These are phyloP conservation scores for Paraglomus brasilianum DNA, from an alignment of 192 early-diverging fungal genomes.

Conservation along the genomic window DNA sequence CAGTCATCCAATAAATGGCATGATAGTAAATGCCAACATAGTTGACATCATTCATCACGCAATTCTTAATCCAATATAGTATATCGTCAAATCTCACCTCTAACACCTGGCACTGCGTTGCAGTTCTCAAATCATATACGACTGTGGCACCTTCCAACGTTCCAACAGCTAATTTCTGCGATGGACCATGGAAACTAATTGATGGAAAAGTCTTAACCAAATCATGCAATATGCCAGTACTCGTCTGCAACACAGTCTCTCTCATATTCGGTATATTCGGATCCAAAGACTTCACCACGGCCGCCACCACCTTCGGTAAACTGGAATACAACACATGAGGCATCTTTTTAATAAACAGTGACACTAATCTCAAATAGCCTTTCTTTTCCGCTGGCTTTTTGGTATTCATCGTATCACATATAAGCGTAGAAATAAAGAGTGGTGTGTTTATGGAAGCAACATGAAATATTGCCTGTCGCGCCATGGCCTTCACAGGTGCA, in stretches of 20 bases:
- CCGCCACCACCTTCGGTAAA: slow-evolving; percentile 65
- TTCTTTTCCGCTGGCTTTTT: slow-evolving; percentile 58
- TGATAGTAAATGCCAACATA: no score
- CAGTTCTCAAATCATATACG: slow-evolving; percentile 82
- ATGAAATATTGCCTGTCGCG: slow-evolving; percentile 69
- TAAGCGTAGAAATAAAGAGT: slow-evolving; percentile 71
- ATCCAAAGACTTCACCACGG: slow-evolving; percentile 80
- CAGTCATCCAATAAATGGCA: no score
- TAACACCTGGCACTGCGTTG: slow-evolving; percentile 70
- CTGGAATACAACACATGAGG: slow-evolving; percentile 63
- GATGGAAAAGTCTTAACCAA: slow-evolving; percentile 69
- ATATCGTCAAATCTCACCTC: slow-evolving; percentile 49
- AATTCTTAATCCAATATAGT: no score
- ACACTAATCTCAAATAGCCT: slow-evolving; percentile 64
- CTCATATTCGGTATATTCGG: slow-evolving; percentile 72
- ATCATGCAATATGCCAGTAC: slow-evolving; percentile 56
- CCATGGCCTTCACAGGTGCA: slow-evolving; percentile 49
- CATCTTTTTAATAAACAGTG: slow-evolving; percentile 74
- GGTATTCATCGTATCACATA: slow-evolving; percentile 70
- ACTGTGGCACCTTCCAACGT: slow-evolving; percentile 70
- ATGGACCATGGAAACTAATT: slow-evolving; percentile 68
- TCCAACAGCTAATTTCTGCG: slow-evolving; percentile 78
- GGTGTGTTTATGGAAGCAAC: slow-evolving; percentile 65
- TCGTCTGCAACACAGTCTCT: slow-evolving; percentile 62
- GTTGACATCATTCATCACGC: no score